phyloP scores from a whole-genome alignment of 2,329 filamentous ascomycete genomes.

The Ceratocystis diversiconidia region DNA sequence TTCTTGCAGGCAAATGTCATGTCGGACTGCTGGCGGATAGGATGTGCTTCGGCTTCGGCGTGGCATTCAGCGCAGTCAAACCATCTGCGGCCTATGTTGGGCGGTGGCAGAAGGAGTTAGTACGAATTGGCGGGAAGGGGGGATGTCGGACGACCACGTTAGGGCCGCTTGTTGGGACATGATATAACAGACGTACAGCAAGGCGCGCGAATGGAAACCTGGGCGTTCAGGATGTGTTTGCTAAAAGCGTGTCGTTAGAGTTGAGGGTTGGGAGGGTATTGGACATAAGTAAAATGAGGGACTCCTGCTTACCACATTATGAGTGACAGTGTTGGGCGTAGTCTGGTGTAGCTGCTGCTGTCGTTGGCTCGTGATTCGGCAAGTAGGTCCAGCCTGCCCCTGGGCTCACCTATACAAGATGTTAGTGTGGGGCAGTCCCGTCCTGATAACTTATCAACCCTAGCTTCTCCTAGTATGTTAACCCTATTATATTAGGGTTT shows the following conservation, averaged over 20 bases:
- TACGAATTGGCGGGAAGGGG: too few species aligned
- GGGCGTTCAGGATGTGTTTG: slow-evolving; percentile 96
- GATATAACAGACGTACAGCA: slow-evolving; percentile 54
- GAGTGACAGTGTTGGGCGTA: not conserved
- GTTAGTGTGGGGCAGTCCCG: not conserved
- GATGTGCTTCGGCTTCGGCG: slow-evolving; percentile 62
- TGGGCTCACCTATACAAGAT: not conserved
- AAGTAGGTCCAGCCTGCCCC: not conserved
- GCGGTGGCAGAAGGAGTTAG: not conserved
- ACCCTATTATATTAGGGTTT: too few species aligned
- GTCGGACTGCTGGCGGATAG: slow-evolving; percentile 62
- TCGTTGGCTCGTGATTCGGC: not conserved
- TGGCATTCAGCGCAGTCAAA: slow-evolving; percentile 98
- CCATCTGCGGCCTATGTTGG: slow-evolving; percentile 67
- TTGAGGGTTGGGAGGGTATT: too few species aligned
- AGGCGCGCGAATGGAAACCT: slow-evolving; percentile 87
- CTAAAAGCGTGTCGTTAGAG: slow-evolving; percentile 32
- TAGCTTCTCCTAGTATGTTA: too few species aligned
- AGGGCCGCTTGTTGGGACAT: not conserved
- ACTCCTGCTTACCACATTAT: slow-evolving; percentile 28
- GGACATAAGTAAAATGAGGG: too few species aligned
- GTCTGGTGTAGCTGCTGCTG: not conserved
- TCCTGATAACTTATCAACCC: too few species aligned
- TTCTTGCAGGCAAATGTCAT: slow-evolving; percentile 98
- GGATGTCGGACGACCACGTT: not conserved